These are phyloP conservation scores for Micractinium sp. DNA, from an alignment of 139 green algal species.

Conservation along the genomic window DNA sequence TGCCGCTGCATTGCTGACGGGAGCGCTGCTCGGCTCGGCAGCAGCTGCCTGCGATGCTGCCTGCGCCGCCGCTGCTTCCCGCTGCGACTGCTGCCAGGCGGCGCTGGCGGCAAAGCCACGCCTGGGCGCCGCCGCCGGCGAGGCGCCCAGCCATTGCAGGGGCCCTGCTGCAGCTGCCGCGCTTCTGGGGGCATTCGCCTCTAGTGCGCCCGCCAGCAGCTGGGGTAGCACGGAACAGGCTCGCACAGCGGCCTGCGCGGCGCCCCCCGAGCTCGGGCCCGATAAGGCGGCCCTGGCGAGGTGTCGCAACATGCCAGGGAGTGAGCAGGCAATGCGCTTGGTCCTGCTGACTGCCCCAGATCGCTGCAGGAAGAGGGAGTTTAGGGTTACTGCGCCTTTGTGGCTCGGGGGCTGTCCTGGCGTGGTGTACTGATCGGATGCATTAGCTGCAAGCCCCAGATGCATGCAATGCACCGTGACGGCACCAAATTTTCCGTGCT, in stretches of 20 bases:
- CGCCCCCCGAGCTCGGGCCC: not conserved
- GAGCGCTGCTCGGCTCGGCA: not conserved
- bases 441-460: not conserved
- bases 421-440: no score
- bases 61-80: not conserved
- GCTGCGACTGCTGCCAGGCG: conserved; percentile 8
- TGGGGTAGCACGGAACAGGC: not conserved
- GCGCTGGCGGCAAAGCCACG: conserved; percentile 1
- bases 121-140: not conserved
- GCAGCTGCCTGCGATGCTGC: not conserved
- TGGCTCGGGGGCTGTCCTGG: no score
- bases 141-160: not conserved
- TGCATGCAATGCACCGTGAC: not conserved
- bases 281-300: not conserved
- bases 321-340: no score
- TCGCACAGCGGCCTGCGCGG: not conserved
- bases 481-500: not conserved
- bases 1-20: not conserved
- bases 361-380: no score
- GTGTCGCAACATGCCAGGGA: not conserved
- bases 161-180: not conserved
- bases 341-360: no score
- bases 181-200: not conserved
- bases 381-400: no score
- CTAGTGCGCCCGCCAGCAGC: not conserved